Base-by-base conservation (phyloP, 148 eudicot species). In the Nepenthes mirabilis region DNA sequence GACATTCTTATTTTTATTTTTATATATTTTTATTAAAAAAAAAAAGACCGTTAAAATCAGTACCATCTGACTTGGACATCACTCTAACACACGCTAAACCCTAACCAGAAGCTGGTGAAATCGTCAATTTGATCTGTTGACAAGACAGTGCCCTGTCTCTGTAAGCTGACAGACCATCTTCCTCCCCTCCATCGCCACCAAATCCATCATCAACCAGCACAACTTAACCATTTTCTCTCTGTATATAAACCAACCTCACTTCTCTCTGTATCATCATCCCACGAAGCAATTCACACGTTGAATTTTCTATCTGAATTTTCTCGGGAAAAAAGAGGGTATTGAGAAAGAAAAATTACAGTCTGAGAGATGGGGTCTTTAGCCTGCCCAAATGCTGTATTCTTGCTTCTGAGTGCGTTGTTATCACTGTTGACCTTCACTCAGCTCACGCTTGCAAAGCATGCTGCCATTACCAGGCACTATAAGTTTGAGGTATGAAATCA, bases 401-500 rank as follows among this genome's bases (percentile, higher is more conserved):
- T 74, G 55, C 48, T 65, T 47, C 50, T 74, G 12, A 14, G 64
- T 56, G 7, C 48, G 60, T 37, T 58, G 37, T 23, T 23, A 23
- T 23, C 23, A 23, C 32, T 51, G 2, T 43, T 57, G 55, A 23
- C 65, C 56, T 36, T 62, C 35, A 43, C 66, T 50, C 54, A 68
- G 58, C 65, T 69, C 51, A 58, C n/a, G 1, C 36, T 68, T 60
- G 73, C 73, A 9, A 68, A 65, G 59, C 68, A 60, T 47, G 43
- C 36, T 0, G 54, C 73, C 59, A 55, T 65, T 47, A 74, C 70
- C 5, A 50, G 70, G 47, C 72, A 59, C 11, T 74, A 74, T 52
- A 64, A 56, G n/a, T 68, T 74, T 35, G 73, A 55, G 77, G 77
- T 65, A 55, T 14, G 11, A 14, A 52, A 23, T 13, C 23, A 23